Percentiles rank a stretch among this genome's conserved stretches.
Evolutionary conservation across 768 basidiomycete species (phyloP).

Genomic region (Mycena polygramma): DNA sequence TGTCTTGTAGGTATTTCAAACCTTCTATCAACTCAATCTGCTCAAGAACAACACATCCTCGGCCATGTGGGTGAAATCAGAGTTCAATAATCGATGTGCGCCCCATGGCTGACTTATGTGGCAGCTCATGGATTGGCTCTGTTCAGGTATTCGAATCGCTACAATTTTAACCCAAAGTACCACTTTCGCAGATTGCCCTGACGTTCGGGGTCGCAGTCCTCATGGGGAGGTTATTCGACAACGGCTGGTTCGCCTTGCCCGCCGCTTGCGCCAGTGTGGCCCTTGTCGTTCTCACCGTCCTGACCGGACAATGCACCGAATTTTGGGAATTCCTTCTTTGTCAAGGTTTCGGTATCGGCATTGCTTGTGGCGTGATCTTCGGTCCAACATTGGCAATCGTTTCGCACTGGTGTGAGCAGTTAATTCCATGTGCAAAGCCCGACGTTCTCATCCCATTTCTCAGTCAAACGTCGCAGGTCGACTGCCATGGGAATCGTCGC

Average conservation of each 20-base stretch:
- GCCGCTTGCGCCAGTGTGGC: conserved; percentile 61
- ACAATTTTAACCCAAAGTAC: conserved; percentile 3
- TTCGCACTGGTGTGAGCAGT: conserved; percentile 78
- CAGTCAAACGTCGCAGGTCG: conserved; percentile 28
- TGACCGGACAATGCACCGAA: conserved; percentile 76
- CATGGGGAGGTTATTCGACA: conserved; percentile 79
- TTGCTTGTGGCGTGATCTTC: conserved; percentile 72
- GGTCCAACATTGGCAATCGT: conserved; percentile 71
- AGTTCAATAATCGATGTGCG: background rate
- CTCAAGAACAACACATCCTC: conserved; percentile 56
- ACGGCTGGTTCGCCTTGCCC: conserved; percentile 73
- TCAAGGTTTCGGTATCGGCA: conserved; percentile 78
- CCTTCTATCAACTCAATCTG: conserved; percentile 71
- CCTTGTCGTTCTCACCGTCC: conserved; percentile 68
- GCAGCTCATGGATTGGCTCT: conserved; percentile 85
- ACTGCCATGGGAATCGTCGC: conserved; percentile 70
- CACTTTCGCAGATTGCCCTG: conserved; percentile 64
- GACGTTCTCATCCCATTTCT: no score
- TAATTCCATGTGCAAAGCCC: background rate
- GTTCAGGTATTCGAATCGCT: conserved; percentile 61
- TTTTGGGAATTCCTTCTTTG: conserved; percentile 87
- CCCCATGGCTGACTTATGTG: background rate
- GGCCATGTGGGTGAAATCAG: conserved; percentile 74
- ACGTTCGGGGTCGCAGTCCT: conserved; percentile 73
- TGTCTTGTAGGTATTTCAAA: conserved; percentile 74